Base-by-base conservation (phyloP, 2,329 filamentous ascomycete species). In the Emydomyces testavorans region DNA sequence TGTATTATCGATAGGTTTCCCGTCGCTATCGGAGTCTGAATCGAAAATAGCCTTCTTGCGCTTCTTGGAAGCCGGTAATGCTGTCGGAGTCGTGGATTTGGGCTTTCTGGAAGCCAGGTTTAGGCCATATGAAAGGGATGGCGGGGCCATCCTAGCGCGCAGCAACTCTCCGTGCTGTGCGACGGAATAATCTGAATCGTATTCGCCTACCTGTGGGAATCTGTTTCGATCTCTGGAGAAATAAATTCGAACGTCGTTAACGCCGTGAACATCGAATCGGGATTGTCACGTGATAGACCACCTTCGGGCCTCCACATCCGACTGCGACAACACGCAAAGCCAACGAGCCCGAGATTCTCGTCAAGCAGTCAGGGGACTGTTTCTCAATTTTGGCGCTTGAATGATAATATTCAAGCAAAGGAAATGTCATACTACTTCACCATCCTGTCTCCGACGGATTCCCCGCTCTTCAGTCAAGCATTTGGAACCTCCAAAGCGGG, bases 371-470 rank as follows among this genome's bases (percentile, higher is more conserved):
- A 2, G 7, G 29, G n/a, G 29, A n/a, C 29, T 8, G n/a, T 31
- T 11, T 8, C 29, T 31, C 29, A 31, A 31, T 8, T 31, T 31
- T 10, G 29, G 29, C 11, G 29, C 4, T 23, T 41, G 35, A 34
- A 46, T 34, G 36, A 58, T n/a, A 38, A 28, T 13, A 20, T 21
- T 32, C 24, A 21, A 13, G 7, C 5, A 6, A 15, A 21, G 73
- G n/a, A 57, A 54, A 96, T 96, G 92, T 95, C 89, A 52, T 98
- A 96, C 76, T 95, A 95, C 73, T 96, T 98, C 70, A 85, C 85
- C 62, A 94, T 98, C 58, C 80, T 98, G 65, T 92, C 89, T 62
- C 93, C 88, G 18, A 85, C 87, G 59, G 92, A 98, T 72, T 93
- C 90, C 63, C 90, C 92, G 28, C 78, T 98, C 57, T 98, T 96